Base-by-base conservation (phyloP, 2,329 filamentous ascomycete genomes). In the Hypoxylon sp. region DNA sequence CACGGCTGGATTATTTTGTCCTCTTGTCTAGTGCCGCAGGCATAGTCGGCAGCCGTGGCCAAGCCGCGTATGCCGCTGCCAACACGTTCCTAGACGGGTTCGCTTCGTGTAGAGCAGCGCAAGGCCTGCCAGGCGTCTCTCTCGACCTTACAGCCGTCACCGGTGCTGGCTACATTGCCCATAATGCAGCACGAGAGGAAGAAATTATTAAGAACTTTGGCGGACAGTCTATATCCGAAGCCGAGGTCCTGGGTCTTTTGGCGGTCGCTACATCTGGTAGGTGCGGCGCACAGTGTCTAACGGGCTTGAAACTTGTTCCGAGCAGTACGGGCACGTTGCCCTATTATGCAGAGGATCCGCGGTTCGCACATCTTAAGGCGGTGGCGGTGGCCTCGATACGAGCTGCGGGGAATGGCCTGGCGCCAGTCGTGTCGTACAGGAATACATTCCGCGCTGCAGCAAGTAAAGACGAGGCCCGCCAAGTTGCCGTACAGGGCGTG, bases 241-340 rank as follows among this genome's bases (percentile, higher is more conserved):
- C 62, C 48, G 74, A 78, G 70, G 77, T 79, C 61, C 59, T 69
- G 56, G 59, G 69, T 31, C 62, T 77, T 74, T 49, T 75, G 72
- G 69, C 70, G 44, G 60, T 44, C 51, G 78, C 58, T 64, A 74
- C 37, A 61, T 75, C 50, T 27, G 60, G 68, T 10, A 71, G 40
- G 61, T 72, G 69, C n/a, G 54, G 64, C 27, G 57, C 67, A 2
- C 77, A 79, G 55, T 73, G 68, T 49, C 49, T 79, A 14, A 79
- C 77, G 1, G 77, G 77, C 6, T 60, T 79, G 64, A 76, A 76
- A 68, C 67, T 78, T 17, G 65, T 74, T 7, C 75, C 74, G 48
- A 68, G 46, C 42, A 61, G 17, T n/a, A 58, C 61, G 14, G 64
- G 64, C 25, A 40, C 64, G 25, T 54, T 72, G 55, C 69, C 69